Percentiles rank a stretch among this genome's conserved stretches.
Evolutionary conservation across 2,329 filamentous ascomycete species (phyloP).

Genomic region (Colletotrichum limetticola): DNA sequence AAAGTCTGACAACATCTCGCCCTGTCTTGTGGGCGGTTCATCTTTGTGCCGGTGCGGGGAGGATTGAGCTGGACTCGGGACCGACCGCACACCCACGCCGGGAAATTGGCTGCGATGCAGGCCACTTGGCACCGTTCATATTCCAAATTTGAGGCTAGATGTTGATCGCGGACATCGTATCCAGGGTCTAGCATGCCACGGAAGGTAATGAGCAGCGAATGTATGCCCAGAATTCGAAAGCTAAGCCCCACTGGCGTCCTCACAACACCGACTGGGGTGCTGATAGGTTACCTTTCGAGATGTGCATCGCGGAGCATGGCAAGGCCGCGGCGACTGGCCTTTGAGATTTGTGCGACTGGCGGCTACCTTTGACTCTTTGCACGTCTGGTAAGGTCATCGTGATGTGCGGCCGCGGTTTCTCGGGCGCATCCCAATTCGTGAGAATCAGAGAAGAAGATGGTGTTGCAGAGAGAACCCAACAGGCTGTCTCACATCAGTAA

Average conservation of each 20-base stretch:
- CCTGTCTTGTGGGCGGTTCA: neutral
- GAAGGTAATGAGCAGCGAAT: neutral
- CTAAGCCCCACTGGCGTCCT: neutral
- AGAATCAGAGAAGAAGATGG: neutral
- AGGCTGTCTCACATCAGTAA: neutral
- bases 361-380: neutral
- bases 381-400: neutral
- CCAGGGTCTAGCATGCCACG: neutral
- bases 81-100: slow-evolving; percentile 20
- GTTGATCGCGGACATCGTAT: neutral
- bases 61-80: slow-evolving; percentile 16
- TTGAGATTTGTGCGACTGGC: slow-evolving; percentile 21
- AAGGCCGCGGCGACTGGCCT: neutral
- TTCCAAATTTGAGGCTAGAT: neutral
- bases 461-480: neutral
- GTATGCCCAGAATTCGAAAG: slow-evolving; percentile 14
- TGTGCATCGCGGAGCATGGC: slow-evolving; percentile 7
- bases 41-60: slow-evolving; percentile 16
- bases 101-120: slow-evolving; percentile 10
- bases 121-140: slow-evolving; percentile 27
- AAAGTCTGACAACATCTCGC: neutral
- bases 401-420: slow-evolving; percentile 22
- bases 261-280: neutral
- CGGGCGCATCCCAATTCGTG: slow-evolving; percentile 28
- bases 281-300: slow-evolving; percentile 11